A percentile compares a stretch with the other conserved stretches of the same genome.
These are phyloP conservation scores for Suhomyces panamericanus DNA, from an alignment of 1,139 yeast genomes.

Conservation along the genomic window DNA sequence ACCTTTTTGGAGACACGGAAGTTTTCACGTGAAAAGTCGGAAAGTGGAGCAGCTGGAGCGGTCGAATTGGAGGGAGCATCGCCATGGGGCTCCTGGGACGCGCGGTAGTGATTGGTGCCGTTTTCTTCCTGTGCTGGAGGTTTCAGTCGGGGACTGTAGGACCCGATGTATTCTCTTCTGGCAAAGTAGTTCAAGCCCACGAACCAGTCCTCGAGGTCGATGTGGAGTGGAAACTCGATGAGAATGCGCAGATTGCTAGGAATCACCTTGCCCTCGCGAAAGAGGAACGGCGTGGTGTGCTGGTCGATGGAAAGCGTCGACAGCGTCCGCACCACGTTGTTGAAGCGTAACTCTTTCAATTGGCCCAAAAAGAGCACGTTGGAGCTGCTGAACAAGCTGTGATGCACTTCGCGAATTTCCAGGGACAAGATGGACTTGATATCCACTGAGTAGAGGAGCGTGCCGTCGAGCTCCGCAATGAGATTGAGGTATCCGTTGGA, in stretches of 20 bases:
- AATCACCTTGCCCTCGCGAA: constrained; percentile 36
- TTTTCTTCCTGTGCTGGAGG: constrained; percentile 3
- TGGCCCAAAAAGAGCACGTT: constrained; percentile 62
- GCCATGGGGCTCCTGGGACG: no score
- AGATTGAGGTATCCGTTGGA: constrained; percentile 67
- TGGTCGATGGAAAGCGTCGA: constrained; percentile 26
- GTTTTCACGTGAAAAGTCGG: constrained; percentile 33
- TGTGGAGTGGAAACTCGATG: constrained; percentile 65
- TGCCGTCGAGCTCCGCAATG: constrained; percentile 65
- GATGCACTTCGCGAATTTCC: constrained; percentile 68
- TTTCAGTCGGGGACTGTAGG: constrained; percentile 21
- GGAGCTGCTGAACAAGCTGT: constrained; percentile 61
- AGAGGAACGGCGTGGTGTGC: constrained; percentile 25
- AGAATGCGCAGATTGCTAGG: constrained; percentile 46
- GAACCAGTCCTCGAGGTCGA: constrained; percentile 83
- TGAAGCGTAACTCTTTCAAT: constrained; percentile 52
- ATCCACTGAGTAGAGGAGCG: constrained; percentile 62
- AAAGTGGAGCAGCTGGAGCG: constrained; percentile 11
- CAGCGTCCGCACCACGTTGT: constrained; percentile 39
- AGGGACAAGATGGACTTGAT: constrained; percentile 56
- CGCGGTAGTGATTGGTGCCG: not conserved
- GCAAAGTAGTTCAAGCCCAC: constrained; percentile 72
- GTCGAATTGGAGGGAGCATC: no score
- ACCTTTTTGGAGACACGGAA: constrained; percentile 59
- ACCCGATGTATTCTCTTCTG: constrained; percentile 55